These are phyloP conservation scores for Calocybe cyanea DNA, from an alignment of 768 basidiomycete species.

Conservation along the genomic window DNA sequence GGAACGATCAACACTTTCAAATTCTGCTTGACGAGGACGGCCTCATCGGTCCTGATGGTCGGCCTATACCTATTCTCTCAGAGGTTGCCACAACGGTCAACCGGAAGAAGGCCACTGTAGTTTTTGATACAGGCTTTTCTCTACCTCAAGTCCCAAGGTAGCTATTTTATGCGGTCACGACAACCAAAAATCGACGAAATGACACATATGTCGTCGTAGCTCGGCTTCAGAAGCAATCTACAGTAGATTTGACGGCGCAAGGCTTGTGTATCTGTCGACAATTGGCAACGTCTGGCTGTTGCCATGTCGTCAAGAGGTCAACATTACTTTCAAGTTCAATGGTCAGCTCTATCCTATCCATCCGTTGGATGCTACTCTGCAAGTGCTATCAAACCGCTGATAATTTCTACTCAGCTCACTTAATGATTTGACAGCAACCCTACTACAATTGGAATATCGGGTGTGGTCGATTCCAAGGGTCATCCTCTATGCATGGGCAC, in stretches of 20 bases:
- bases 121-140: constrained; percentile 71
- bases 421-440: constrained; percentile 23
- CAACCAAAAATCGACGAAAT: constrained; percentile 9
- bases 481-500: constrained; percentile 36
- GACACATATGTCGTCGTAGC: constrained; percentile 26
- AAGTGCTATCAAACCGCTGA: constrained; percentile 14
- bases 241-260: constrained; percentile 47
- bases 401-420: neutral
- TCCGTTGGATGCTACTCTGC: constrained; percentile 62
- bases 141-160: constrained; percentile 59
- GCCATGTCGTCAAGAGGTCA: constrained; percentile 62
- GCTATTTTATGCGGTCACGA: constrained; percentile 11
- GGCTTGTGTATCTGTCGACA: constrained; percentile 33
- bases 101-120: constrained; percentile 47
- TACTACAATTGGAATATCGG: constrained; percentile 25
- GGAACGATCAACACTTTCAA: constrained; percentile 60
- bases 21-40: constrained; percentile 58
- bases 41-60: constrained; percentile 58
- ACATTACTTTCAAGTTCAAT: constrained; percentile 60
- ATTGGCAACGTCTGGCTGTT: constrained; percentile 54
- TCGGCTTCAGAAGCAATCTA: constrained; percentile 60
- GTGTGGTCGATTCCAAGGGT: constrained; percentile 28
- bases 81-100: constrained; percentile 40
- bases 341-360: constrained; percentile 59
- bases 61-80: constrained; percentile 40